Evolutionary conservation across 2,329 filamentous ascomycete genomes (phyloP).

Genomic region (Colletotrichum orbiculare): DNA sequence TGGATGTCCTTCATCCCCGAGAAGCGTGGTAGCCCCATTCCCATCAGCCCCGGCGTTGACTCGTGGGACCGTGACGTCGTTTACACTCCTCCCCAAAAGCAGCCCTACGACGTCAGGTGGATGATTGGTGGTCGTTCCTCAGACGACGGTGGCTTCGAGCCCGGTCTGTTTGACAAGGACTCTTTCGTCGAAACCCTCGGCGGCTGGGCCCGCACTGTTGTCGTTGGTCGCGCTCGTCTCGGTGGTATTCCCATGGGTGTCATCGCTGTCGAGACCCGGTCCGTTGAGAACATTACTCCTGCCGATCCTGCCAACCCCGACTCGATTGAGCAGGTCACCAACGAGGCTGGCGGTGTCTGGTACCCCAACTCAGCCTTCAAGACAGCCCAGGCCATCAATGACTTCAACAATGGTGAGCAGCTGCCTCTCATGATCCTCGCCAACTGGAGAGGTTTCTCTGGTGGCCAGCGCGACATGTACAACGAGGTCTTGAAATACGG

Average conservation of each 20-base stretch:
- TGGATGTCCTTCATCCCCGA: slow-evolving; percentile 98
- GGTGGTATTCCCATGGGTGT: slow-evolving; percentile 99
- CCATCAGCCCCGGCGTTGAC: slow-evolving; percentile 88
- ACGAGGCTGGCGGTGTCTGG: slow-evolving; percentile 98
- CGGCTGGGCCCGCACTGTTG: slow-evolving; percentile 96
- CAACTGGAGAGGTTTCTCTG: slow-evolving; percentile 99
- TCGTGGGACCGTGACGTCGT: slow-evolving; percentile 92
- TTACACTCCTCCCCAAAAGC: slow-evolving; percentile 84
- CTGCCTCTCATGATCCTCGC: slow-evolving; percentile 98
- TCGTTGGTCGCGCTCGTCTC: slow-evolving; percentile 94
- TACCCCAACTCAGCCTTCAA: slow-evolving; percentile 99
- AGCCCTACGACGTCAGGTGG: slow-evolving; percentile 92
- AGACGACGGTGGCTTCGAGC: slow-evolving; percentile 79
- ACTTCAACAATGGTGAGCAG: slow-evolving; percentile 99
- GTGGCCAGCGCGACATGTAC: slow-evolving; percentile 99
- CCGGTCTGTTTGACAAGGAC: slow-evolving; percentile 94
- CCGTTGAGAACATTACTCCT: slow-evolving; percentile 95
- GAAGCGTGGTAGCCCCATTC: slow-evolving; percentile 91
- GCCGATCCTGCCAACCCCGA: slow-evolving; percentile 98
- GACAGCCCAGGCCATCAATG: slow-evolving; percentile 97
- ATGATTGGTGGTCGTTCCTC: slow-evolving; percentile 90
- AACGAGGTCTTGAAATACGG: slow-evolving; percentile 99
- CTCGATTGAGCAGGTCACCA: slow-evolving; percentile 94
- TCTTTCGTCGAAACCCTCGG: slow-evolving; percentile 97
- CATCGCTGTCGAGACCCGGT: slow-evolving; percentile 94